A percentile compares a stretch with the other conserved stretches of the same genome.
phyloP scores from a whole-genome alignment of 2,329 filamentous ascomycete genomes.

The Ilyonectria robusta region DNA sequence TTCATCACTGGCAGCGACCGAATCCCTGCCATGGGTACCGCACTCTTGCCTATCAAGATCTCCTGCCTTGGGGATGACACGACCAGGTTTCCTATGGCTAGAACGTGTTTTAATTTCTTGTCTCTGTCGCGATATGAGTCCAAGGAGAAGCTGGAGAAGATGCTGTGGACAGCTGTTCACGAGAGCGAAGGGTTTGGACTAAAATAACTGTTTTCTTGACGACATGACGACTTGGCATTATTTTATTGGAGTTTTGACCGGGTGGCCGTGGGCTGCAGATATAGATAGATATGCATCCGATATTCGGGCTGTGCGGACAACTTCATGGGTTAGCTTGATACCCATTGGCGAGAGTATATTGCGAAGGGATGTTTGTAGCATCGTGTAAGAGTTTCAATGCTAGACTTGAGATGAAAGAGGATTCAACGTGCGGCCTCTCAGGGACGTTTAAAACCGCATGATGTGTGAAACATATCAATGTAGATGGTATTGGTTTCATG shows the following conservation, averaged over 20 bases:
- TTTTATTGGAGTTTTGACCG: slow-evolving; percentile 39
- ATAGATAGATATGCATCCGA: slow-evolving; percentile 33
- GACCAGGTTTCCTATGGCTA: slow-evolving; percentile 83
- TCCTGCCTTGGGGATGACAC: slow-evolving; percentile 82
- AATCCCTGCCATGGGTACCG: slow-evolving; percentile 89
- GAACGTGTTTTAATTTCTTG: slow-evolving; percentile 92
- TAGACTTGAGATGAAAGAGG: neutral
- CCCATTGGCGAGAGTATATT: slow-evolving; percentile 10
- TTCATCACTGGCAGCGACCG: slow-evolving; percentile 94
- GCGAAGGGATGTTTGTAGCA: neutral
- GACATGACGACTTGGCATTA: slow-evolving; percentile 39
- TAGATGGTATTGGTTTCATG: slow-evolving; percentile 39
- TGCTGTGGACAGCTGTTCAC: slow-evolving; percentile 88
- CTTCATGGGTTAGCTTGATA: slow-evolving; percentile 7
- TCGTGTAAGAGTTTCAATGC: neutral
- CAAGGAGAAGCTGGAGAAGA: slow-evolving; percentile 75
- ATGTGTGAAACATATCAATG: slow-evolving; percentile 12
- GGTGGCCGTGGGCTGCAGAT: slow-evolving; percentile 9
- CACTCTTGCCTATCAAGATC: slow-evolving; percentile 83
- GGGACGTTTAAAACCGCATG: neutral
- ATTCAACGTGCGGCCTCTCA: neutral
- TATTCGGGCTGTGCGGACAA: slow-evolving; percentile 1
- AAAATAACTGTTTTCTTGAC: slow-evolving; percentile 66
- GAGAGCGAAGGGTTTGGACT: slow-evolving; percentile 95
- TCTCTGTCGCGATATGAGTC: slow-evolving; percentile 81